Conservation (phyloP, 805 yeast genomes). For the Helenozyma baotianmanensis region DNA sequence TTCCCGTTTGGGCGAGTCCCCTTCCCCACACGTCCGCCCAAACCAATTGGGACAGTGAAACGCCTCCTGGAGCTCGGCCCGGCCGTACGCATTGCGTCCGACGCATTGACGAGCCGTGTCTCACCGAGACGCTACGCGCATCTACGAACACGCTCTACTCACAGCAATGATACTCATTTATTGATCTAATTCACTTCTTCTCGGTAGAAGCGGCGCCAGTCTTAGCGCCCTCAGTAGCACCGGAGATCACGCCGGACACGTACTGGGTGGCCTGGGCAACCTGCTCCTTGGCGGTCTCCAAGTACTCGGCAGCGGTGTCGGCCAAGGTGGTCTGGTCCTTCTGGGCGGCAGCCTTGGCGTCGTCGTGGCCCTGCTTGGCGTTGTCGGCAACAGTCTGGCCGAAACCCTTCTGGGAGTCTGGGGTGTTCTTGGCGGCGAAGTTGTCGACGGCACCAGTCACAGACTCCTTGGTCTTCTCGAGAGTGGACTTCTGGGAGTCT, state of each 20-base stretch:
- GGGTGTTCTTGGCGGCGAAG: conserved; percentile 53
- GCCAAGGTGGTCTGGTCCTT: conserved; percentile 24
- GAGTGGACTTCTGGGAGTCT: conserved; percentile 58
- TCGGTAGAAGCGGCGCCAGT: conserved; percentile 20
- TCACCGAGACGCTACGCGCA: no score
- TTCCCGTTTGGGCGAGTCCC: no score
- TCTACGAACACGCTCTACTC: no score
- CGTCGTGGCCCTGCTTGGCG: conserved; percentile 50
- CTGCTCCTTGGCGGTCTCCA: conserved; percentile 53
- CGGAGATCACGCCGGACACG: conserved; percentile 48
- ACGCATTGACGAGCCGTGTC: no score
- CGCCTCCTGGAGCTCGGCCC: no score
- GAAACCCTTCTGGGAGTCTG: conserved; percentile 64
- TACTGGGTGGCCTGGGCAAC: conserved; percentile 53
- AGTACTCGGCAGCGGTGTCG: conserved; percentile 44
- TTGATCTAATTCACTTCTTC: conserved; percentile 21
- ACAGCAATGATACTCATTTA: no score
- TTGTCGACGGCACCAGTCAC: conserved; percentile 66
- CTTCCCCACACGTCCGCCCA: no score
- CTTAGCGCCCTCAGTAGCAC: conserved; percentile 54
- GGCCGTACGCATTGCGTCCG: no score
- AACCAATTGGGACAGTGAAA: no score
- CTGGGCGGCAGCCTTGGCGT: conserved; percentile 35
- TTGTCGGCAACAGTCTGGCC: conserved; percentile 67
- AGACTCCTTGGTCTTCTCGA: conserved; percentile 66